A percentile compares a stretch with the other conserved stretches of the same genome.
Conservation (phyloP, 192 early-diverging fungal species). For the Phlyctochytrium planicorne region DNA sequence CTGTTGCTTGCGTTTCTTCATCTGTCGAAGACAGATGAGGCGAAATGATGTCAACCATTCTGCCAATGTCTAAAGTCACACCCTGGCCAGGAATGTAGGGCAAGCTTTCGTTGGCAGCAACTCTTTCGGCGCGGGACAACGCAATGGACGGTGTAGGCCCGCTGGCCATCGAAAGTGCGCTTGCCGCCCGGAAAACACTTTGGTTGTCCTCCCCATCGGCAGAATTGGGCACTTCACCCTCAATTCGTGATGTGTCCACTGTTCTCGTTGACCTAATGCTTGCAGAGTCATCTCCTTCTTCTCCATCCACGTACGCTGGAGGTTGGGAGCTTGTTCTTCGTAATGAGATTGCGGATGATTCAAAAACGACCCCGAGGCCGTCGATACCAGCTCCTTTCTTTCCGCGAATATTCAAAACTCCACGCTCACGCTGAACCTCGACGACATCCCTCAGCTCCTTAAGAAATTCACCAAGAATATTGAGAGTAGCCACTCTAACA, state of each 20-base stretch:
- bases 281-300: not conserved
- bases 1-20: slow-evolving; percentile 90
- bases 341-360: not conserved
- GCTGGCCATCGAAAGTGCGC: not conserved
- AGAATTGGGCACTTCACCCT: not conserved
- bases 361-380: slow-evolving; percentile 10
- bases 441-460: slow-evolving; percentile 80
- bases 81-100: slow-evolving; percentile 75
- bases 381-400: slow-evolving; percentile 13
- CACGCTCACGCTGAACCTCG: slow-evolving; percentile 56
- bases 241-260: not conserved
- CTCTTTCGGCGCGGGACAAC: not conserved
- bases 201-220: too few species aligned
- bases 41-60: slow-evolving; percentile 79
- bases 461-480: slow-evolving; percentile 85
- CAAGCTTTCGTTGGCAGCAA: slow-evolving; percentile 8
- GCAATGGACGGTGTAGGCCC: too few species aligned
- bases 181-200: not conserved
- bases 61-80: slow-evolving; percentile 78
- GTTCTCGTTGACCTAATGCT: not conserved
- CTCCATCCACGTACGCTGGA: not conserved
- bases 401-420: slow-evolving; percentile 35
- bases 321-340: not conserved
- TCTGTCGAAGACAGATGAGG: slow-evolving; percentile 69
- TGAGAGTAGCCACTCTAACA: slow-evolving; percentile 79